phyloP scores from a whole-genome alignment of 768 basidiomycete species.

The Trametes maxima region DNA sequence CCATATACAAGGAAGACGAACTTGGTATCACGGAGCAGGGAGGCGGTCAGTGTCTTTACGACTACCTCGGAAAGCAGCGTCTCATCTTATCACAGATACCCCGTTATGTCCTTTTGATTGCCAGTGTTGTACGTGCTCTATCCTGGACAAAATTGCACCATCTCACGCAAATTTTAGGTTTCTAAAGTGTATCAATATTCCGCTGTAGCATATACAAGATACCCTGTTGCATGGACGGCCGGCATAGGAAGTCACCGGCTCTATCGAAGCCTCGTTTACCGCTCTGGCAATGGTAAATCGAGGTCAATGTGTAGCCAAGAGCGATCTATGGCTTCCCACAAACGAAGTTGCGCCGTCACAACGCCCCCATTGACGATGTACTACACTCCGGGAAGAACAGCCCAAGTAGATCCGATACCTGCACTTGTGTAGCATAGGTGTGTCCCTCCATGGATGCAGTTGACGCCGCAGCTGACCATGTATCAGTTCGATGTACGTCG shows the following conservation, averaged over 20 bases:
- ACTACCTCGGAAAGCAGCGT: constrained; percentile 22
- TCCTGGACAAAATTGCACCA: neutral
- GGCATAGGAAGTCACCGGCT: constrained; percentile 39
- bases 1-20: constrained; percentile 82
- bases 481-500: neutral
- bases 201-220: constrained; percentile 18
- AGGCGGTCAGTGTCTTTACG: constrained; percentile 58
- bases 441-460: neutral
- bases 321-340: constrained; percentile 24
- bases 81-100: constrained; percentile 54
- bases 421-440: neutral
- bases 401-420: neutral
- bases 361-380: constrained; percentile 14
- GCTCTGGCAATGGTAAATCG: constrained; percentile 42
- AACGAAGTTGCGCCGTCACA: constrained; percentile 21
- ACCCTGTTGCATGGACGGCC: neutral
- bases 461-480: neutral
- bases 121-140: constrained; percentile 68
- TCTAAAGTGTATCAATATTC: constrained; percentile 18
- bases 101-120: constrained; percentile 89
- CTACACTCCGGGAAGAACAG: constrained; percentile 24
- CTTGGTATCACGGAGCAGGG: constrained; percentile 67
- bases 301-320: constrained; percentile 72
- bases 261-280: constrained; percentile 59
- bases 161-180: constrained; percentile 4